Conservation (phyloP, 352 stramenopile species). For the Ophiocytium majus region DNA sequence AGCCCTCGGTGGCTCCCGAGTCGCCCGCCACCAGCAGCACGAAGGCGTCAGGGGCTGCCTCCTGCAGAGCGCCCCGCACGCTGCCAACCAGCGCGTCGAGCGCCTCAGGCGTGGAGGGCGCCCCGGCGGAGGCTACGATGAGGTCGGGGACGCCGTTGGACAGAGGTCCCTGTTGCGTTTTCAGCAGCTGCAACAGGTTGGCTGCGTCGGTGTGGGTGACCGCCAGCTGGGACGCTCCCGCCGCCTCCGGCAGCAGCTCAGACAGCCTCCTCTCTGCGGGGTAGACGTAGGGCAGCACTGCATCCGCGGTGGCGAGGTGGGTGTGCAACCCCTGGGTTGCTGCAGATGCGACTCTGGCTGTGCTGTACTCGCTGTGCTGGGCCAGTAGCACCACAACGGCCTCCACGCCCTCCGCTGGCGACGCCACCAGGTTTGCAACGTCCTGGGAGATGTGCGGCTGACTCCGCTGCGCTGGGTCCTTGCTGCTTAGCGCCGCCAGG, state of each 20-base stretch:
- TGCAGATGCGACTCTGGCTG: neutral
- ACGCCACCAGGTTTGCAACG: neutral
- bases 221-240: neutral
- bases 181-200: too few relatives aligned
- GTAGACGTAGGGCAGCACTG: conserved; percentile 26
- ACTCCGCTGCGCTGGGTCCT: neutral
- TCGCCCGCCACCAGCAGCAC: conserved; percentile 14
- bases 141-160: neutral
- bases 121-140: neutral
- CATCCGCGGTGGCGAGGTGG: conserved; percentile 1
- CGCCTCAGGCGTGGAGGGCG: neutral
- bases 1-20: neutral
- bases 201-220: neutral
- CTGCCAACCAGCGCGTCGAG: neutral
- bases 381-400: conserved; percentile 9
- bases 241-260: neutral
- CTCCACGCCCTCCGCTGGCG: neutral
- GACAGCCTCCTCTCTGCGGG: neutral
- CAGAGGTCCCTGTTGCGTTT: too few relatives aligned
- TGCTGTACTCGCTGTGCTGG: neutral
- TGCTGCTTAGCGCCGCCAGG: neutral
- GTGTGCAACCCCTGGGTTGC: neutral
- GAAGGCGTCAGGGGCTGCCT: neutral
- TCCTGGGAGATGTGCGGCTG: neutral
- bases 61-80: neutral